phyloP scores from a whole-genome alignment of 768 basidiomycete species.

The Auricularia heimuer region DNA sequence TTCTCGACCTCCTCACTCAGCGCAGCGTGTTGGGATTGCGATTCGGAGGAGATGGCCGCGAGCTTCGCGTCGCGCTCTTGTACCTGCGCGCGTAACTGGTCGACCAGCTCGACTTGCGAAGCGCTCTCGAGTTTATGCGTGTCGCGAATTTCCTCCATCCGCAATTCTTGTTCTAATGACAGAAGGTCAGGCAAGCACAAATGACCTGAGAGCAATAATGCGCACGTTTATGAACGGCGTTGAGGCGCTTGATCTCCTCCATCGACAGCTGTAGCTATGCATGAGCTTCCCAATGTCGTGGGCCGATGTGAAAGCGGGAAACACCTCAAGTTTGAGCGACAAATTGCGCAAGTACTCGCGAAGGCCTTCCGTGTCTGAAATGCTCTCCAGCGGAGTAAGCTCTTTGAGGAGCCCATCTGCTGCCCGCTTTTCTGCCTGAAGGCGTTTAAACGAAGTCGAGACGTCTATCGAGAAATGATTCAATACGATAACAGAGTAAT shows the following conservation, averaged over 20 bases:
- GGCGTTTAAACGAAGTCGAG: conserved; percentile 63
- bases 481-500: neutral
- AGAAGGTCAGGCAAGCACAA: neutral
- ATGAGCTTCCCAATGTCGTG: neutral
- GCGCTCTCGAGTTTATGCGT: conserved; percentile 69
- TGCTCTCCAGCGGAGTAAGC: conserved; percentile 57
- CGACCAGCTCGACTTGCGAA: conserved; percentile 71
- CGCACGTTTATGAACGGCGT: conserved; percentile 63
- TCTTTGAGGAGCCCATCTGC: conserved; percentile 62
- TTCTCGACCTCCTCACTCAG: conserved; percentile 57
- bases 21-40: conserved; percentile 42
- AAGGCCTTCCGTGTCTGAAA: conserved; percentile 55
- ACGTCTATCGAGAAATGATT: conserved; percentile 39
- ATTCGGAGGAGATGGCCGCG: conserved; percentile 38
- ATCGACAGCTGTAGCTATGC: conserved; percentile 45
- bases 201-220: neutral
- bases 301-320: conserved; percentile 11
- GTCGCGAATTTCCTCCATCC: conserved; percentile 75
- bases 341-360: conserved; percentile 64
- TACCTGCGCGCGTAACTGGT: conserved; percentile 58
- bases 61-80: conserved; percentile 62
- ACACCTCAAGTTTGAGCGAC: conserved; percentile 59
- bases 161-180: conserved; percentile 65
- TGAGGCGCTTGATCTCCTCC: conserved; percentile 71
- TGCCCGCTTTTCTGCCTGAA: conserved; percentile 62